Conservation (phyloP, 2,329 filamentous ascomycete species). For the Leptographium wingfieldii region DNA sequence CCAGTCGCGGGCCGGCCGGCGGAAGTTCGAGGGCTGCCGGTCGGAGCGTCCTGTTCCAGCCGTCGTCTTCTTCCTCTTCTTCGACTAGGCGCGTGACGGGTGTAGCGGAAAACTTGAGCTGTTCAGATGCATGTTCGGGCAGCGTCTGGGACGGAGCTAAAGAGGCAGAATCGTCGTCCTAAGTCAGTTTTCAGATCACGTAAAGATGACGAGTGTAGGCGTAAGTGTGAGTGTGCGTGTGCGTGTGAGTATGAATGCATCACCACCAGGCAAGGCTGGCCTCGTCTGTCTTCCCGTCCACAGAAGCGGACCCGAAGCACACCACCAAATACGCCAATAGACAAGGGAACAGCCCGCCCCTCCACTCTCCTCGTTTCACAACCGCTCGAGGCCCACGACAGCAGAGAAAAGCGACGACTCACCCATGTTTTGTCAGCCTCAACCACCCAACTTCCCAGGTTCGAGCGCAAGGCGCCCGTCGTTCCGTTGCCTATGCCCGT, state of each 20-base stretch:
- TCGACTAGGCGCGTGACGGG: constrained; percentile 38
- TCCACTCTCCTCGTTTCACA: constrained; percentile 2
- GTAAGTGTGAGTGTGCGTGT: too few relatives aligned
- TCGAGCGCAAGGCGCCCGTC: background rate
- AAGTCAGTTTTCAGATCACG: background rate
- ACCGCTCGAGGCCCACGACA: constrained; percentile 8
- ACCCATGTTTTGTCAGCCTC: constrained; percentile 4
- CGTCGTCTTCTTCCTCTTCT: constrained; percentile 38
- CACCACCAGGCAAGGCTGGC: background rate
- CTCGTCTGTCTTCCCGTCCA: background rate
- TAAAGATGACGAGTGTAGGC: background rate
- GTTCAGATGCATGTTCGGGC: constrained; percentile 41
- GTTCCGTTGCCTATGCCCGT: background rate
- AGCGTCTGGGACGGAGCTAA: constrained; percentile 47
- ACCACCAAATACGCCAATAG: background rate
- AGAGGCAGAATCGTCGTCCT: constrained; percentile 1
- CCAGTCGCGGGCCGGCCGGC: constrained; percentile 8
- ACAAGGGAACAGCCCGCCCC: background rate
- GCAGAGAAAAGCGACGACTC: background rate
- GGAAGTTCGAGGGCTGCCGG: constrained; percentile 28
- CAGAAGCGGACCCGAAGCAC: background rate
- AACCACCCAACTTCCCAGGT: background rate
- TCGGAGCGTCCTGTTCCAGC: constrained; percentile 40
- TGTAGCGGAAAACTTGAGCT: constrained; percentile 38
- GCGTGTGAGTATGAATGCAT: background rate